Conservation (phyloP, 805 yeast genomes). For the Ogataea zsoltii region DNA sequence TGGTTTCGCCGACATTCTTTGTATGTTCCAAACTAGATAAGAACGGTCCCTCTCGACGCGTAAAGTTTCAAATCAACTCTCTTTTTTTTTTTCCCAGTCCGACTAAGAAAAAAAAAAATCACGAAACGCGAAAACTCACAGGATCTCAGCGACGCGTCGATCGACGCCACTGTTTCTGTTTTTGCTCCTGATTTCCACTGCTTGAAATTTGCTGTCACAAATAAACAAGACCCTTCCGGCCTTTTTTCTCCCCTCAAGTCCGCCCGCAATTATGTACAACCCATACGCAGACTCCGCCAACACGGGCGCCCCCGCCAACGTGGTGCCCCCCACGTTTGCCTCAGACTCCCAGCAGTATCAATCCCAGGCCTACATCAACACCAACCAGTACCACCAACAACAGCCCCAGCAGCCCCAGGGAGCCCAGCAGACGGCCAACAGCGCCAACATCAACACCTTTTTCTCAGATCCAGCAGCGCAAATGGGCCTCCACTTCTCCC, state of each 20-base stretch:
- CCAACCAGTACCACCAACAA: slow-evolving; percentile 25
- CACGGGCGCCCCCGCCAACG: not conserved
- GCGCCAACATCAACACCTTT: slow-evolving; percentile 39
- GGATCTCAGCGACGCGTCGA: not conserved
- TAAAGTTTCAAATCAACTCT: not conserved
- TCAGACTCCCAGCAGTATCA: slow-evolving; percentile 25
- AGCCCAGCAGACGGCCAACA: slow-evolving; percentile 18
- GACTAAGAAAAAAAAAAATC: not conserved
- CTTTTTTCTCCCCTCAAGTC: not conserved
- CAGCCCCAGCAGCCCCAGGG: slow-evolving; percentile 14
- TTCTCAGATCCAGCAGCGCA: slow-evolving; percentile 79
- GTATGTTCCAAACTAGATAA: no score
- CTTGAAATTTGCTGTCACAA: not conserved
- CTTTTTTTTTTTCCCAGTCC: not conserved
- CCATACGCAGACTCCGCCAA: slow-evolving; percentile 42
- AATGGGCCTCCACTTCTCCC: slow-evolving; percentile 86
- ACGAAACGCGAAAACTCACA: not conserved
- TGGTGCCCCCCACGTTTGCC: slow-evolving; percentile 20
- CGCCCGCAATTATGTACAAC: slow-evolving; percentile 36
- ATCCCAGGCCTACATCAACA: slow-evolving; percentile 14
- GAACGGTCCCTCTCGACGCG: not conserved
- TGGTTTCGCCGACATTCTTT: slow-evolving; percentile 19
- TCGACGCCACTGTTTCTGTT: not conserved
- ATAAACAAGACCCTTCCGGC: not conserved
- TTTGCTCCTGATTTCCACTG: not conserved